phyloP scores from a whole-genome alignment of 1,284 basidiomycete genomes.

The Wallemia ichthyophaga region DNA sequence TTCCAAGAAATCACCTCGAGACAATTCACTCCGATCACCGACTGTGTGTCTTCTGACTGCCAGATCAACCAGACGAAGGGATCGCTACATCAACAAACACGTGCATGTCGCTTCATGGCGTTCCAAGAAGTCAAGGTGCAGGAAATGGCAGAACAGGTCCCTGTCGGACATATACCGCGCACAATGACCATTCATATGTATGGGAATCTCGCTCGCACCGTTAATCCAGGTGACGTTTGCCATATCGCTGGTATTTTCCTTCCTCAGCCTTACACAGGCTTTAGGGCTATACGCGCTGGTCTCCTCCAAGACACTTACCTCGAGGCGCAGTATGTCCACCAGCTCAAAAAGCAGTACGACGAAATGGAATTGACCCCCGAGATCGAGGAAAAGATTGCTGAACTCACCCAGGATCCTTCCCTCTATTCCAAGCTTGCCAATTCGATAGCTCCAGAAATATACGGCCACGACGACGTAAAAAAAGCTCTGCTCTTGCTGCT shows the following conservation, averaged over 20 bases:
- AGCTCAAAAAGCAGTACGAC: constrained; percentile 91
- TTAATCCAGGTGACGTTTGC: constrained; percentile 89
- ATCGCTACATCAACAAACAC: constrained; percentile 88
- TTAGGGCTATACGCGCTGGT: constrained; percentile 68
- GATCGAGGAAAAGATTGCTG: constrained; percentile 36
- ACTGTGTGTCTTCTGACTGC: constrained; percentile 61
- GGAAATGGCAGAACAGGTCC: constrained; percentile 99
- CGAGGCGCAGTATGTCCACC: constrained; percentile 64
- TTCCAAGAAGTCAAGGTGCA: constrained; percentile 99
- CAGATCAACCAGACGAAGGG: constrained; percentile 62
- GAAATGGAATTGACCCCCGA: constrained; percentile 76
- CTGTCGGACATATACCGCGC: constrained; percentile 92
- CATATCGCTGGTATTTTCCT: constrained; percentile 69
- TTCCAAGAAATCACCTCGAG: constrained; percentile 94
- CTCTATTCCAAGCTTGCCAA: constrained; percentile 57
- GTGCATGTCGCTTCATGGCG: constrained; percentile 83
- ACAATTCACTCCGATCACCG: constrained; percentile 58
- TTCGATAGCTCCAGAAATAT: constrained; percentile 93
- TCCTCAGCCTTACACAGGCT: constrained; percentile 65
- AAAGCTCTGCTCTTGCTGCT: constrained; percentile 81
- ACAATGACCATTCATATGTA: constrained; percentile 90
- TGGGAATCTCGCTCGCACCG: constrained; percentile 57
- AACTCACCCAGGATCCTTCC: constrained; percentile 40
- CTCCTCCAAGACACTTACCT: constrained; percentile 91
- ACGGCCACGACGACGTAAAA: constrained; percentile 91